Evolutionary conservation across 345 rosid species (phyloP), one percentile per base, ranked within the genome.

Genomic region (Syzygium oleosum): DNA sequence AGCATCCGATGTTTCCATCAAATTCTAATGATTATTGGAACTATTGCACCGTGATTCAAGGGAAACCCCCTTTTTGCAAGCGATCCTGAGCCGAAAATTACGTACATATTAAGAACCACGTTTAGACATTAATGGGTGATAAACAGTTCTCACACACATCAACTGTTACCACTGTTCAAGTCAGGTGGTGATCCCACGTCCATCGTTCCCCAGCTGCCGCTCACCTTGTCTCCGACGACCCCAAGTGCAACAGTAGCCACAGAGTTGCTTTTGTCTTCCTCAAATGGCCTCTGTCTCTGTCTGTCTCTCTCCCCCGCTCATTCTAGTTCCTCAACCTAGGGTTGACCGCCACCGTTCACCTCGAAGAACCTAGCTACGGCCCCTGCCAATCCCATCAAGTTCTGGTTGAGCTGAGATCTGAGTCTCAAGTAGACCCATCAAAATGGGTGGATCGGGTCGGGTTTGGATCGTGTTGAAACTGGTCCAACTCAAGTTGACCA

Each of bases 401-500:
- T 34, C 79, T 16, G 23, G 46, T 19, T 34, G 79, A 31, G 79
- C 41, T 68, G 46, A 68, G 46, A 68, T 16, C 11, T 16, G 79
- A 34, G 43, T 15, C 46, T 68, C 2, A 11, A 6, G 14, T 58
- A 4, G 63, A 25, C 27, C 12, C 25, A 12, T 58, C 63, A 38
- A 58, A 58, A 58, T 25, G 27, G 29, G n/a, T 56, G 23, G 61
- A 12, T 23, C 5, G n/a, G 61, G n/a, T 56, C 4, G 11, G 61
- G 4, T 56, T 56, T 9, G 9, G 14, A 23, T 58, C 0, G 5
- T 58, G 29, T 23, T 3, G 3, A 58, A 58, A 58, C 1, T 0
- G 2, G n/a, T 5, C 6, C 0, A 0, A 25, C 6, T 11, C 29
- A 58, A 58, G 25, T 25, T 58, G 63, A 10, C 0, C 0, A 0